Base-by-base conservation (phyloP, 148 eudicot species). In the Pouteria glomerata region DNA sequence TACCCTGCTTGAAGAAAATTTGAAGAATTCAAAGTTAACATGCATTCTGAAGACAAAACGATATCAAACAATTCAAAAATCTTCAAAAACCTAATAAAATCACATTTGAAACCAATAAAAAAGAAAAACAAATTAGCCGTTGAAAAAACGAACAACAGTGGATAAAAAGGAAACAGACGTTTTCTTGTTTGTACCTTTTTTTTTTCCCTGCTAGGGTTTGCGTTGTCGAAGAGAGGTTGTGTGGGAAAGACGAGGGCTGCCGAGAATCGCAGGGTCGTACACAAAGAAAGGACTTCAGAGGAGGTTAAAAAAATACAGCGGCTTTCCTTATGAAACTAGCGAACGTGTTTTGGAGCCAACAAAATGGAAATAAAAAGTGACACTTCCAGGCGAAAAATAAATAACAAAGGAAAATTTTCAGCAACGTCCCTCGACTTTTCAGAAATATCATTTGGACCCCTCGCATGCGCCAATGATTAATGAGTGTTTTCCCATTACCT, bases 131-230 rank as follows among this genome's bases (percentile, higher is more conserved):
- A 15, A 14, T 7, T 50, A 31, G 24, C 3, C 8, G 31, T 5
- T 52, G 7, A 56, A 42, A 69, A 33, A 19, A 4, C 6, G 10
- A 23, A 26, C 6, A 1, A 70, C 16, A 21, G n/a, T 35, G 2
- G 14, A 53, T 12, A 23, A 24, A 1, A 53, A 8, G 14, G 6
- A 12, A 1, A 34, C 2, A 34, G 6, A 10, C 41, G 73, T 6
- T 26, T 42, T 16, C 10, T 19, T 66, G 35, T 45, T 45, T 14
- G 50, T 30, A 70, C 73, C 73, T 56, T 19, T 44, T 42, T 57
- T 56, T 19, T 44, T 42, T 57, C 51, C 4, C 34, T 12, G 21
- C 63, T 70, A 70, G 73, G 73, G 65, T 70, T 57, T 69, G 70
- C 48, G 24, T 16, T 69, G 50, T 55, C 35, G 16, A 66, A 30